Percentiles rank a stretch among this genome's conserved stretches.
Conservation (phyloP, 2,329 filamentous ascomycete species). For the Capronia coronata region DNA sequence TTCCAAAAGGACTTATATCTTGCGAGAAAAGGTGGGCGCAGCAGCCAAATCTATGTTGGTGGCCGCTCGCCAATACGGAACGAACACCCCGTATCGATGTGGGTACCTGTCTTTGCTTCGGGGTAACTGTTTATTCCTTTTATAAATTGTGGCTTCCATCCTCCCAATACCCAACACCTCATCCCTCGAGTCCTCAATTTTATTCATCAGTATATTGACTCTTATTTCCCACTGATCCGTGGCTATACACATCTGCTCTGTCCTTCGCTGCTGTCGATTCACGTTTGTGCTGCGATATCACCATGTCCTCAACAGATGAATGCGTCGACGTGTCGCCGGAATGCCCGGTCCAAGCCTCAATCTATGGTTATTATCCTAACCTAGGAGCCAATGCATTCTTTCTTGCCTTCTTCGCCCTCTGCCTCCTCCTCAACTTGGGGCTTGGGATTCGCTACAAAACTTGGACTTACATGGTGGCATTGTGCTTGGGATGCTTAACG, state of each 20-base stretch:
- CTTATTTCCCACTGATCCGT: not conserved
- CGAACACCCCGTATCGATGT: not conserved
- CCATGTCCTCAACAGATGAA: constrained; percentile 10
- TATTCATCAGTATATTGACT: not conserved
- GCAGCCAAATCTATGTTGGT: not conserved
- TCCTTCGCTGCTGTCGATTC: not conserved
- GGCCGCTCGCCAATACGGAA: not conserved
- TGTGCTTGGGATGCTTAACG: constrained; percentile 42
- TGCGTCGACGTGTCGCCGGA: constrained; percentile 31
- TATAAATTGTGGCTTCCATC: not conserved
- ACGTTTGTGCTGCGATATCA: not conserved
- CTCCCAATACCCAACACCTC: not conserved
- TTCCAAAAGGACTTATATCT: not conserved
- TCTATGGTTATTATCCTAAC: constrained; percentile 50
- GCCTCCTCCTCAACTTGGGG: constrained; percentile 44
- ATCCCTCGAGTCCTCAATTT: too few species aligned
- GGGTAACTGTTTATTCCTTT: not conserved
- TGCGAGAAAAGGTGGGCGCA: constrained; percentile 2
- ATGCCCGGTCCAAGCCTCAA: constrained; percentile 44
- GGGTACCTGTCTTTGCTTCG: not conserved
- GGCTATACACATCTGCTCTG: constrained; percentile 2
- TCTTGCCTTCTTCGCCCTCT: constrained; percentile 45
- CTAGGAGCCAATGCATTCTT: constrained; percentile 50
- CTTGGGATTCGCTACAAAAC: constrained; percentile 48
- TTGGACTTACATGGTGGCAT: constrained; percentile 50